phyloP scores from a whole-genome alignment of 2,329 filamentous ascomycete species.

The Orbilia ellipsospora region DNA sequence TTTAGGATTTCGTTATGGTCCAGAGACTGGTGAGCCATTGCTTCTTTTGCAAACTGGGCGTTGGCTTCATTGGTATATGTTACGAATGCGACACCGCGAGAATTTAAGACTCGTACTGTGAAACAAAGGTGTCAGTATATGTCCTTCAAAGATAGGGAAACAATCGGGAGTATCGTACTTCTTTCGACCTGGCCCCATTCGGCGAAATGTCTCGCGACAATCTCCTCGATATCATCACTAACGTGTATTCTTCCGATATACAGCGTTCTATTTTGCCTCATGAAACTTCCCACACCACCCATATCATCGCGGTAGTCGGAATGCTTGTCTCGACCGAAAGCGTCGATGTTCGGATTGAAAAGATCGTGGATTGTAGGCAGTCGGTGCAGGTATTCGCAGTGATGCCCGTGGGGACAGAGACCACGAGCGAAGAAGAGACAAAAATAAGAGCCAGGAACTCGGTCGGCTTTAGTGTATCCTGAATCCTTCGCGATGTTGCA shows the following conservation, averaged over 20 bases:
- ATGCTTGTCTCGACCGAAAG: conserved; percentile 92
- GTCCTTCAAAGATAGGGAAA: neutral
- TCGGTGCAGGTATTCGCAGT: conserved; percentile 94
- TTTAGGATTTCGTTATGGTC: conserved; percentile 94
- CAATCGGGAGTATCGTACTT: conserved; percentile 61
- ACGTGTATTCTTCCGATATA: conserved; percentile 96
- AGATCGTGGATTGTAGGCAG: conserved; percentile 87
- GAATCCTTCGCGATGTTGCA: conserved; percentile 86
- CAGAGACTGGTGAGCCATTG: conserved; percentile 93
- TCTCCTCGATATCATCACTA: conserved; percentile 95
- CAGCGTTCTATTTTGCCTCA: conserved; percentile 91
- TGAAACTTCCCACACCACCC: conserved; percentile 94
- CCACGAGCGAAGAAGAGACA: conserved; percentile 92
- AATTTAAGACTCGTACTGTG: conserved; percentile 80
- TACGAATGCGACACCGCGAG: conserved; percentile 90
- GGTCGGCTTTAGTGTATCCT: conserved; percentile 82
- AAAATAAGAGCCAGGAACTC: conserved; percentile 83
- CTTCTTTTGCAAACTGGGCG: conserved; percentile 89
- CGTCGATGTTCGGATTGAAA: conserved; percentile 93
- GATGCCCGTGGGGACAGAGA: conserved; percentile 82
- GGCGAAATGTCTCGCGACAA: conserved; percentile 91
- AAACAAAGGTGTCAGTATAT: conserved; percentile 57
- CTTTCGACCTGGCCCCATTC: conserved; percentile 97
- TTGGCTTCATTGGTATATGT: conserved; percentile 93
- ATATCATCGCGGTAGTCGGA: conserved; percentile 96